Percentiles rank a stretch among this genome's conserved stretches.
phyloP scores from a whole-genome alignment of 2,329 filamentous ascomycete species.

The Zarea fungicola region DNA sequence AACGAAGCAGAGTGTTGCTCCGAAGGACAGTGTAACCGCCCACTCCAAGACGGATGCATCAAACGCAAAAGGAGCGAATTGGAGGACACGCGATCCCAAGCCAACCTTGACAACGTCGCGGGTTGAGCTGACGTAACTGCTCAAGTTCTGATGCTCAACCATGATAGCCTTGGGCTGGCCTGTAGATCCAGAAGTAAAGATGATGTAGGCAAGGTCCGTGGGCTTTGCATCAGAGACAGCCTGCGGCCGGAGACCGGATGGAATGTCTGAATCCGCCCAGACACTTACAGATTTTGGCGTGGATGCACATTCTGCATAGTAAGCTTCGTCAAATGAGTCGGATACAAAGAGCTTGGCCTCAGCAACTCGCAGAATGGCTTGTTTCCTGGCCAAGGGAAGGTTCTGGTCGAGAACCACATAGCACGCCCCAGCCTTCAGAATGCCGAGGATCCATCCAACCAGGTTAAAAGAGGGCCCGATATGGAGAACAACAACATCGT shows the following conservation, averaged over 20 bases:
- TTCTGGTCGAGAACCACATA: background rate
- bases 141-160: constrained; percentile 4
- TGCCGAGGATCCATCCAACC: background rate
- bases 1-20: constrained; percentile 6
- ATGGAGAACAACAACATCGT: background rate
- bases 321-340: background rate
- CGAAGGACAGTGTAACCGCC: constrained; percentile 4
- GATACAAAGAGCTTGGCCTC: background rate
- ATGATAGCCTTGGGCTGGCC: constrained; percentile 8
- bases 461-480: background rate
- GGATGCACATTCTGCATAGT: background rate
- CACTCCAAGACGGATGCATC: constrained; percentile 10
- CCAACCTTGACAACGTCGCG: background rate
- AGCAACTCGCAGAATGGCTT: constrained; percentile 2
- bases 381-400: background rate
- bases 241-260: background rate
- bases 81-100: constrained; percentile 5
- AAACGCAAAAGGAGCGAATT: constrained; percentile 8
- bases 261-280: background rate
- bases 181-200: constrained; percentile 9
- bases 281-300: background rate
- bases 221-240: background rate
- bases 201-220: background rate
- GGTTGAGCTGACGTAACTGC: constrained; percentile 7
- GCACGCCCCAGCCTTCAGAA: background rate